These are phyloP conservation scores for Boletus vinaceobasis DNA, from an alignment of 768 basidiomycete genomes.

Conservation along the genomic window DNA sequence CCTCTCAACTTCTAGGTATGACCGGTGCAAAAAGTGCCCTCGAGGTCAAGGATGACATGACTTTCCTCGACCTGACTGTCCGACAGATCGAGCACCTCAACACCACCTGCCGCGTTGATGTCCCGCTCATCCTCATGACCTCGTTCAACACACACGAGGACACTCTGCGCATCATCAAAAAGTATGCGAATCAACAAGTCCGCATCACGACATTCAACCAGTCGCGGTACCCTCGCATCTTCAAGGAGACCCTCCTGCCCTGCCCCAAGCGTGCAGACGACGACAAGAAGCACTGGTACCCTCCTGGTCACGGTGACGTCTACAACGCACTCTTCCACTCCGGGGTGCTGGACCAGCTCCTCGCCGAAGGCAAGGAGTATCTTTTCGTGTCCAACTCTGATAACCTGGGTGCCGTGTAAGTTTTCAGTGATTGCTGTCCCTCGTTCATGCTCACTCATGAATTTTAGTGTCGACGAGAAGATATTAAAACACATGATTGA, in stretches of 20 bases:
- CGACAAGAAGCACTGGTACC: constrained; percentile 74
- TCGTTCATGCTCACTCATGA: background rate
- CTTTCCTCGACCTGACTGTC: constrained; percentile 63
- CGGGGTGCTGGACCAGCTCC: constrained; percentile 68
- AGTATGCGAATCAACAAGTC: constrained; percentile 76
- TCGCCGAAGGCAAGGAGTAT: constrained; percentile 72
- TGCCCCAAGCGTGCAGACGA: constrained; percentile 53
- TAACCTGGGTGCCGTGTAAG: constrained; percentile 65
- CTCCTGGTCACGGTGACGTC: constrained; percentile 73
- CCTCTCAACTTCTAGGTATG: constrained; percentile 38
- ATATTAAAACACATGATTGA: constrained; percentile 68
- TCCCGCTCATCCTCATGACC: constrained; percentile 79
- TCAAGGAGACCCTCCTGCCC: constrained; percentile 65
- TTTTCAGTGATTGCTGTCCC: background rate
- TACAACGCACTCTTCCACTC: constrained; percentile 71
- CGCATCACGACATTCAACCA: constrained; percentile 71
- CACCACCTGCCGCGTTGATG: constrained; percentile 57
- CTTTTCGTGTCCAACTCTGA: constrained; percentile 78
- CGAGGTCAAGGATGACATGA: constrained; percentile 72
- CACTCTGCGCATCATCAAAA: constrained; percentile 74
- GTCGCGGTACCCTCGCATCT: constrained; percentile 71
- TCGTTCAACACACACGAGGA: constrained; percentile 81
- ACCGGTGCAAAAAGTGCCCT: constrained; percentile 67
- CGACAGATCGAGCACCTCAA: constrained; percentile 70
- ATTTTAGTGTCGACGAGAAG: constrained; percentile 57